These are phyloP conservation scores for Anisodus acutangulus DNA, from an alignment of 257 asterid genomes.

Conservation along the genomic window DNA sequence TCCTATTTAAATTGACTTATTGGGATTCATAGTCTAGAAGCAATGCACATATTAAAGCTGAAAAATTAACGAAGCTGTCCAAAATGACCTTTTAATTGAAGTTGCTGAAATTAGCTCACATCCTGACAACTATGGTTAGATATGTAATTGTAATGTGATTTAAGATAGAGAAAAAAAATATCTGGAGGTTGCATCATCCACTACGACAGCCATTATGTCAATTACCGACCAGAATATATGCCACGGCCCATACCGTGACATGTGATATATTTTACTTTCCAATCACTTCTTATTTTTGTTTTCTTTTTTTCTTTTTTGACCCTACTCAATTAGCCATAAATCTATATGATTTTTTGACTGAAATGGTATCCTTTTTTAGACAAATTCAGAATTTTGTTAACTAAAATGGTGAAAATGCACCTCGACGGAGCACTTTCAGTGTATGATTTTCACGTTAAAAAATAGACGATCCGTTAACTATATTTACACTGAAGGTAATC, in stretches of 20 bases:
- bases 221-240: slow-evolving; percentile 17
- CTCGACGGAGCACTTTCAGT: too few species aligned
- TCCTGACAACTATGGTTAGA: not conserved
- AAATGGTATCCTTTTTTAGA: too few species aligned
- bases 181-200: not conserved
- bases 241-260: slow-evolving; percentile 21
- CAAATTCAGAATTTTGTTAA: too few species aligned
- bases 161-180: not conserved
- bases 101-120: not conserved
- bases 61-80: not conserved
- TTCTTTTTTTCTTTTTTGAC: not conserved
- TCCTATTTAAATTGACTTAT: not conserved
- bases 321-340: too few species aligned
- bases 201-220: slow-evolving; percentile 25
- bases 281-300: not conserved
- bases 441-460: too few species aligned
- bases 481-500: too few species aligned
- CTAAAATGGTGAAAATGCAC: too few species aligned
- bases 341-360: too few species aligned
- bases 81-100: not conserved
- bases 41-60: not conserved
- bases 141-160: not conserved
- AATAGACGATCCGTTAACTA: too few species aligned
- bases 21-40: not conserved
- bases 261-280: not conserved